Conservation (phyloP, 2,329 filamentous ascomycete genomes). For the Fusarium sacchari region DNA sequence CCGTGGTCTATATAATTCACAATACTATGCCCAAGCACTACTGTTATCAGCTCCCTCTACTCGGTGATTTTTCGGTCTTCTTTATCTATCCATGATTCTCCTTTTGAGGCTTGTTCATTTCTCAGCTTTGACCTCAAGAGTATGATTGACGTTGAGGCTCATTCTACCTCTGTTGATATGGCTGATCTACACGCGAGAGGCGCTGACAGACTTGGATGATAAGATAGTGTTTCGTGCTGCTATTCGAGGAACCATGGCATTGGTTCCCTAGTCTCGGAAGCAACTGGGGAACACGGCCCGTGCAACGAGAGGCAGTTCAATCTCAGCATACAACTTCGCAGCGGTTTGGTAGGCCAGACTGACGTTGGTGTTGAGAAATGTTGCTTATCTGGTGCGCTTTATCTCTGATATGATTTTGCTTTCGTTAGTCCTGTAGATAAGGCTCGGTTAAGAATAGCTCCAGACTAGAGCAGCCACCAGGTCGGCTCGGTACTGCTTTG, state of each 20-base stretch:
- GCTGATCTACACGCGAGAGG: neutral
- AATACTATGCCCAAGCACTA: neutral
- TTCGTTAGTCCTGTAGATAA: neutral
- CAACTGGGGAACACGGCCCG: neutral
- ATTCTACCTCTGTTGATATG: neutral
- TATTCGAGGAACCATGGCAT: neutral
- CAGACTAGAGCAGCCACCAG: neutral
- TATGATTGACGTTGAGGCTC: rapidly evolving
- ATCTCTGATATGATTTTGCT: neutral
- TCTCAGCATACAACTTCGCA: neutral
- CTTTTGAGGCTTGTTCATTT: neutral
- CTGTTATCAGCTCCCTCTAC: neutral
- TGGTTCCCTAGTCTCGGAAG: neutral
- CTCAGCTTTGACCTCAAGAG: rapidly evolving
- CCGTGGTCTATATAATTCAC: neutral
- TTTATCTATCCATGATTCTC: neutral
- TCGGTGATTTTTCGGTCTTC: neutral
- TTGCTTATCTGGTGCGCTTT: neutral
- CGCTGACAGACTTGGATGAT: too few relatives aligned
- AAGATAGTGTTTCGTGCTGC: neutral
- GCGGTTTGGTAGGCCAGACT: neutral
- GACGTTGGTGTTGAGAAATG: neutral
- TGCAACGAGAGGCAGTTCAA: neutral
- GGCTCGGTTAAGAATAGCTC: neutral
- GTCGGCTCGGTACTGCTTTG: neutral